A percentile compares a stretch with the other conserved stretches of the same genome.
These are phyloP conservation scores for Sordariomycetes sp. DNA, from an alignment of 2,329 filamentous ascomycete species.

Conservation along the genomic window DNA sequence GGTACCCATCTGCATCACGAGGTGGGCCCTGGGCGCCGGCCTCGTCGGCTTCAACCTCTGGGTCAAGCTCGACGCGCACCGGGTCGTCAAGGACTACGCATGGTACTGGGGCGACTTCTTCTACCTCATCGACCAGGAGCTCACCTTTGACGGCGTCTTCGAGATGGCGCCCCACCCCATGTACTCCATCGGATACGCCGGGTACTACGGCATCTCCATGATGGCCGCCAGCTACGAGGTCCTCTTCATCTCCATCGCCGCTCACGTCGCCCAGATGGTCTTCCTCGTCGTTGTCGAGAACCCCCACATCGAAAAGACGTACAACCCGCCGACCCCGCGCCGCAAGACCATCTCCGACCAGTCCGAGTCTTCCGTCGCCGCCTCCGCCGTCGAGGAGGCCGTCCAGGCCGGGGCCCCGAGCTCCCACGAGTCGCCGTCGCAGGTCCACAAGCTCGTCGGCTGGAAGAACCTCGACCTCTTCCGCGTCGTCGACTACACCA, in stretches of 20 bases:
- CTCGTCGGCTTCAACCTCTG: constrained; percentile 91
- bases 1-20: constrained; percentile 50
- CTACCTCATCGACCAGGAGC: constrained; percentile 91
- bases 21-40: constrained; percentile 67
- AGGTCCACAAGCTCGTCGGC: constrained; percentile 75
- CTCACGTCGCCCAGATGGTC: constrained; percentile 85
- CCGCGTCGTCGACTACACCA: constrained; percentile 71
- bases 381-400: constrained; percentile 12
- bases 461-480: constrained; percentile 76
- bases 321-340: constrained; percentile 78
- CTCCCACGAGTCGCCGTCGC: constrained; percentile 34
- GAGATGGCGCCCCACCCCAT: constrained; percentile 98
- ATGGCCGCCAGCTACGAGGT: constrained; percentile 98
- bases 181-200: constrained; percentile 97
- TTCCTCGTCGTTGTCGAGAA: constrained; percentile 90
- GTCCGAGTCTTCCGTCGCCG: constrained; percentile 14
- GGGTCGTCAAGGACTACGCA: constrained; percentile 96
- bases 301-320: constrained; percentile 95
- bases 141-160: constrained; percentile 97
- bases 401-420: constrained; percentile 1
- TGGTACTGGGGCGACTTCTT: constrained; percentile 99
- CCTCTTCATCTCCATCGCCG: constrained; percentile 89
- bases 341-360: constrained; percentile 28
- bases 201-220: constrained; percentile 95
- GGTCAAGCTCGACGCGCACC: constrained; percentile 95